Evolutionary conservation across 345 rosid species (phyloP).

Genomic region (Carallia pectinifolia): DNA sequence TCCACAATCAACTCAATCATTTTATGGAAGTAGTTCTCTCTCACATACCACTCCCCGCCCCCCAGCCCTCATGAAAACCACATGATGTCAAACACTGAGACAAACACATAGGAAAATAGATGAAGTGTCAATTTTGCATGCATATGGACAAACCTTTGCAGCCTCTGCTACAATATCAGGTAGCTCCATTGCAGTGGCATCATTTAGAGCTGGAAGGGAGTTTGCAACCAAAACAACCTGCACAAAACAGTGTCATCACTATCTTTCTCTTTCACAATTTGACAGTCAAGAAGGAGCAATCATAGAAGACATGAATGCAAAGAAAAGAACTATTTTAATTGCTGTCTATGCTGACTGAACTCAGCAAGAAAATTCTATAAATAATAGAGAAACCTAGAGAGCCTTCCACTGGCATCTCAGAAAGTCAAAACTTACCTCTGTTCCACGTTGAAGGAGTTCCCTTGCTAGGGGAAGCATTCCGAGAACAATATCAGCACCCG

Average conservation of each 20-base stretch:
- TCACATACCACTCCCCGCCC: no score
- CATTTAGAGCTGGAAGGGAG: slow-evolving; percentile 95
- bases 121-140: background rate
- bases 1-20: no score
- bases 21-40: no score
- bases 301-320: no score
- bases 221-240: slow-evolving; percentile 98
- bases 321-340: background rate
- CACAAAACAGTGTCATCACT: background rate
- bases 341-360: no score
- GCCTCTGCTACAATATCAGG: slow-evolving; percentile 96
- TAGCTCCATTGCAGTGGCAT: slow-evolving; percentile 95
- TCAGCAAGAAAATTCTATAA: no score
- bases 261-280: background rate
- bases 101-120: no score
- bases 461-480: slow-evolving; percentile 99
- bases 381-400: no score
- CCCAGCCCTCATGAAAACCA: no score
- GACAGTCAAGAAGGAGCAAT: no score
- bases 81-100: no score
- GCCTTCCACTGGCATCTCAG: background rate
- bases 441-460: slow-evolving; percentile 94
- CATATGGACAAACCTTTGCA: slow-evolving; percentile 62
- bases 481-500: slow-evolving; percentile 88
- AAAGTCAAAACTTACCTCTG: slow-evolving; percentile 58